These are phyloP conservation scores for Favolaschia claudopus DNA, from an alignment of 768 basidiomycete genomes.

Conservation along the genomic window DNA sequence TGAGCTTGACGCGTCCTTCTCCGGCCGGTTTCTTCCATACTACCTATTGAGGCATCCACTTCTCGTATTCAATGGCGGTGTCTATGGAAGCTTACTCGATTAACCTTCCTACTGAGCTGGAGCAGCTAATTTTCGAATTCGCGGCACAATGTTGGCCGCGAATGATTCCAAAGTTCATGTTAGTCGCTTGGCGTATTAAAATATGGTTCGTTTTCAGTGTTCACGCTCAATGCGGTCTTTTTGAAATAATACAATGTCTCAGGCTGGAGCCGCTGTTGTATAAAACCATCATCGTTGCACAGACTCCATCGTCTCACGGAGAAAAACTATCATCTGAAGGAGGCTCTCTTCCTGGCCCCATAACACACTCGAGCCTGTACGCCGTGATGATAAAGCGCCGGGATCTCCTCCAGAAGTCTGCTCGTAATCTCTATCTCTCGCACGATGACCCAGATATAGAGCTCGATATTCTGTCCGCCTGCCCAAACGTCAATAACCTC, in stretches of 20 bases:
- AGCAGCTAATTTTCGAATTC: neutral
- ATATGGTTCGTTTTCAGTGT: neutral
- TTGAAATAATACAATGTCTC: no score
- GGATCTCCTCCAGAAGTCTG: neutral
- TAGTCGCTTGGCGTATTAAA: slow-evolving; percentile 1
- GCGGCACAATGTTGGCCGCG: neutral
- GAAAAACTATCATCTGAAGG: neutral
- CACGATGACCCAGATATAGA: neutral
- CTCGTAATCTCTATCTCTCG: neutral
- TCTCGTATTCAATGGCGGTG: no score
- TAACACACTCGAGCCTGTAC: neutral
- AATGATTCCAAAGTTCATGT: neutral
- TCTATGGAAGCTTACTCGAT: no score
- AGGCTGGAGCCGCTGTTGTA: slow-evolving; percentile 1
- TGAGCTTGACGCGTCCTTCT: no score
- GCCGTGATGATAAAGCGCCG: no score
- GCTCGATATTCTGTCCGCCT: neutral
- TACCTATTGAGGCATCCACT: no score
- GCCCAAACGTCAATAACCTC: neutral
- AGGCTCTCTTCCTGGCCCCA: neutral
- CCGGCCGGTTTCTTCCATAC: no score
- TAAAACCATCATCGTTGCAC: neutral
- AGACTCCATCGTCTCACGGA: neutral
- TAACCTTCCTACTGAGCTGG: neutral
- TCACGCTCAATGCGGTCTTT: neutral